Percentiles rank a stretch among this genome's conserved stretches.
Evolutionary conservation across 2,329 filamentous ascomycete species (phyloP).

Genomic region (Diaporthe aspalathi): DNA sequence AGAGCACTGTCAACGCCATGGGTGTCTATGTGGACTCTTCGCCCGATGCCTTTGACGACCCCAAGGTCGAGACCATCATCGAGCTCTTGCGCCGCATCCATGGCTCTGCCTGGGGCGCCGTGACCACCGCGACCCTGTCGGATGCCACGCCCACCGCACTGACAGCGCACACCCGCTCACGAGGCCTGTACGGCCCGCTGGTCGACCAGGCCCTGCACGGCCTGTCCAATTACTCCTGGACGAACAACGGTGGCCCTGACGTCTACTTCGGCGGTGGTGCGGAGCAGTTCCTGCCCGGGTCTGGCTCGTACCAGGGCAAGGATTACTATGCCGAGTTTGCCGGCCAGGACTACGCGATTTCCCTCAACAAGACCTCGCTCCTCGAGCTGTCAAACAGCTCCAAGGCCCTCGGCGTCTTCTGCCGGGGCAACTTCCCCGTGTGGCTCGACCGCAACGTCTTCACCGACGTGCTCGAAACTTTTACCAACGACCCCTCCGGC

Average conservation of each 20-base stretch:
- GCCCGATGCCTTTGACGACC: conserved; percentile 79
- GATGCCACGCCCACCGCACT: conserved; percentile 86
- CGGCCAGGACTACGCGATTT: conserved; percentile 77
- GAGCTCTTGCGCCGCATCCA: conserved; percentile 76
- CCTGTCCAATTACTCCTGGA: conserved; percentile 85
- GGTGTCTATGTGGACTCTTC: conserved; percentile 85
- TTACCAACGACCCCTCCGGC: conserved; percentile 77
- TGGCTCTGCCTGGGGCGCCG: conserved; percentile 70
- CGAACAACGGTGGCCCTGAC: conserved; percentile 77
- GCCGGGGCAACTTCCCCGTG: conserved; percentile 78
- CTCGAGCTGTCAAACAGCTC: conserved; percentile 65
- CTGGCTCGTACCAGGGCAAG: conserved; percentile 73
- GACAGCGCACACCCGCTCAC: conserved; percentile 77
- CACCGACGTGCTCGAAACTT: conserved; percentile 72
- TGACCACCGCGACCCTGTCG: conserved; percentile 83
- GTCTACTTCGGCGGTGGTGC: conserved; percentile 86
- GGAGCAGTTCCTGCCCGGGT: conserved; percentile 79
- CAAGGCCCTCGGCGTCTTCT: conserved; percentile 82
- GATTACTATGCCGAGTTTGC: conserved; percentile 85
- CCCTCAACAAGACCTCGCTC: conserved; percentile 80
- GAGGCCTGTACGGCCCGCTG: conserved; percentile 76
- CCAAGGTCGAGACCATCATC: conserved; percentile 86
- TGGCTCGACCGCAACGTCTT: conserved; percentile 91
- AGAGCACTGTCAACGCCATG: conserved; percentile 84
- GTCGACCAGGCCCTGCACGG: conserved; percentile 83